Evolutionary conservation across 1,284 basidiomycete genomes (phyloP).

Genomic region (Fomitopsis schrenkii): DNA sequence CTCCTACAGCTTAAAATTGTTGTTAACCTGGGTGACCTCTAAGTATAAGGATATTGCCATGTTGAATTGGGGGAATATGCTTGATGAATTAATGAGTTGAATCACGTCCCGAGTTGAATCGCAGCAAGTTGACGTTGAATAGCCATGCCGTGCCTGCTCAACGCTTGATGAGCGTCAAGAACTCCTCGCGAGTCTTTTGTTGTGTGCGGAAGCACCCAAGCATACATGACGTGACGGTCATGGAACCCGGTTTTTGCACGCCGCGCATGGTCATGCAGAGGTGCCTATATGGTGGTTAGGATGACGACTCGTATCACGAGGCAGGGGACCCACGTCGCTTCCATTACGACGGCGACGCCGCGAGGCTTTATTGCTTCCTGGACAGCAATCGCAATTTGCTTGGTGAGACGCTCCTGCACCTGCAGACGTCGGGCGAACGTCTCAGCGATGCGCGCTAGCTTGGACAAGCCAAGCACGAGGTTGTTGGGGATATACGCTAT

Average conservation of each 20-base stretch:
- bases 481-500: slow-evolving; percentile 96
- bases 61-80: slow-evolving; percentile 22
- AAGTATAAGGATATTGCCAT: slow-evolving; percentile 14
- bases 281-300: slow-evolving; percentile 55
- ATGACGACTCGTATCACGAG: slow-evolving; percentile 5
- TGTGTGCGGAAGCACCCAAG: slow-evolving; percentile 95
- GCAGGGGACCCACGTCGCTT: slow-evolving; percentile 76
- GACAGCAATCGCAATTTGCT: slow-evolving; percentile 95
- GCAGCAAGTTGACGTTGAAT: slow-evolving; percentile 1
- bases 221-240: slow-evolving; percentile 99
- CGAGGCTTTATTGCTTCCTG: slow-evolving; percentile 96
- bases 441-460: slow-evolving; percentile 96
- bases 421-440: slow-evolving; percentile 95
- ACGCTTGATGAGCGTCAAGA: slow-evolving; percentile 76
- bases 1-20: background rate
- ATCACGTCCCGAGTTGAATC: slow-evolving; percentile 15
- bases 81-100: background rate
- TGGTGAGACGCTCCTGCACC: slow-evolving; percentile 97
- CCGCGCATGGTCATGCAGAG: slow-evolving; percentile 99
- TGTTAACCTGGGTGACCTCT: background rate
- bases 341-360: slow-evolving; percentile 99
- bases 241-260: slow-evolving; percentile 96
- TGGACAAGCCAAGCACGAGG: slow-evolving; percentile 94
- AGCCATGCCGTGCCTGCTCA: slow-evolving; percentile 10
- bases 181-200: slow-evolving; percentile 97